Percentiles rank a stretch among this genome's conserved stretches.
These are phyloP conservation scores for Arthrinium phaeospermum DNA, from an alignment of 2,329 filamentous ascomycete genomes.

Conservation along the genomic window DNA sequence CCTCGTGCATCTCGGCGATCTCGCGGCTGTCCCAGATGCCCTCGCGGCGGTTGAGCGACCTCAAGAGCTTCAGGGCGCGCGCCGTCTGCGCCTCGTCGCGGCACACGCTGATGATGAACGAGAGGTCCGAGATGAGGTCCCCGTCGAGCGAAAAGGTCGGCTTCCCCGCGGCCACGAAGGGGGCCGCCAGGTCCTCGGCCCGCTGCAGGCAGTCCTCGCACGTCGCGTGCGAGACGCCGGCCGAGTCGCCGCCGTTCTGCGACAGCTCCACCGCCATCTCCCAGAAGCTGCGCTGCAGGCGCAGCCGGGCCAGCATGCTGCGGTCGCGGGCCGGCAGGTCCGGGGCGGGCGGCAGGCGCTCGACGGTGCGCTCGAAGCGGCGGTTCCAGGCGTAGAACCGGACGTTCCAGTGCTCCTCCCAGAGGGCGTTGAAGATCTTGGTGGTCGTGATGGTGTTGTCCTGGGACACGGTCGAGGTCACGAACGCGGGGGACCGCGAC, in stretches of 20 bases:
- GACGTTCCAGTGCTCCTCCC: constrained; percentile 7
- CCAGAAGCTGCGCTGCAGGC: constrained; percentile 11
- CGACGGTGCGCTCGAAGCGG: neutral
- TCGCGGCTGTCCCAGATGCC: constrained; percentile 20
- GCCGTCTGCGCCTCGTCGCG: neutral
- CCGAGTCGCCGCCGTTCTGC: neutral
- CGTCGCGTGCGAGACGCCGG: neutral
- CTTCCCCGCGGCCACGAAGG: neutral
- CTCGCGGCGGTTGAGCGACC: constrained; percentile 15
- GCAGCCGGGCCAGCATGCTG: neutral
- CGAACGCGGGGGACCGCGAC: neutral
- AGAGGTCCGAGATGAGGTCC: constrained; percentile 12
- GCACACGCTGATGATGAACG: neutral
- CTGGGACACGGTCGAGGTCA: no score
- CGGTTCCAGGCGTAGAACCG: neutral
- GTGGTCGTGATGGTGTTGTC: neutral
- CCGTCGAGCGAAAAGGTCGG: constrained; percentile 16
- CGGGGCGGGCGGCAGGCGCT: neutral
- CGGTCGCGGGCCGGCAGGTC: neutral
- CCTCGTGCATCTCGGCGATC: constrained; percentile 18
- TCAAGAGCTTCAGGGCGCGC: neutral
- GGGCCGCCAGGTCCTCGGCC: constrained; percentile 5
- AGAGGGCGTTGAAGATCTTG: neutral
- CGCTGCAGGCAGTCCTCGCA: neutral
- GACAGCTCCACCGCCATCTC: neutral